These are phyloP conservation scores for Baeospora myosura DNA, from an alignment of 1,284 basidiomycete species.

Conservation along the genomic window DNA sequence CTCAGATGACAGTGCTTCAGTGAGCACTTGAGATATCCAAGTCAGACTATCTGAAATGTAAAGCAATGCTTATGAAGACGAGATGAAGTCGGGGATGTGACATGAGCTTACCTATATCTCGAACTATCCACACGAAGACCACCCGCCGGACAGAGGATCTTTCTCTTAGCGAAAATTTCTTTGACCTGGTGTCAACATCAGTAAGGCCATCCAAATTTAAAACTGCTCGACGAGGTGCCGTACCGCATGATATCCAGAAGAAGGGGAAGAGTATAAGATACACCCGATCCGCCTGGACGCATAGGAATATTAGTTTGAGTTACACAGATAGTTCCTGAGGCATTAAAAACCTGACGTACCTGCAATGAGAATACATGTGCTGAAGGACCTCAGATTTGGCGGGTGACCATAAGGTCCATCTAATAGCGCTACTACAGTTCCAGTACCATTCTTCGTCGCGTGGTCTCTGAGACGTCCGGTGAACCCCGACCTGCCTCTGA, in stretches of 20 bases:
- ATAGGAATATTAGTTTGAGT: not conserved
- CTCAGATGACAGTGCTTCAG: slow-evolving; percentile 24
- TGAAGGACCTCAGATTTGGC: slow-evolving; percentile 34
- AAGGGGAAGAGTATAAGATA: slow-evolving; percentile 43
- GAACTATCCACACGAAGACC: slow-evolving; percentile 39
- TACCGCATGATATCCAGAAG: slow-evolving; percentile 37
- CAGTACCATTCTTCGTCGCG: slow-evolving; percentile 22
- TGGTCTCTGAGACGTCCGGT: slow-evolving; percentile 34
- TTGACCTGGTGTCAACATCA: not conserved
- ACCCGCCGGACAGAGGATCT: slow-evolving; percentile 21
- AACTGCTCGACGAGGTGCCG: slow-evolving; percentile 4
- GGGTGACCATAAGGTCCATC: slow-evolving; percentile 51
- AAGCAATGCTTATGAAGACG: not conserved
- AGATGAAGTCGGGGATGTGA: not conserved
- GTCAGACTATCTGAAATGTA: slow-evolving; percentile 31
- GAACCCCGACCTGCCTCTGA: slow-evolving; percentile 40
- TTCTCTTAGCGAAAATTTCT: slow-evolving; percentile 20
- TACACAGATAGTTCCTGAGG: not conserved
- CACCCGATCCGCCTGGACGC: slow-evolving; percentile 38
- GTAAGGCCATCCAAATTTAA: not conserved
- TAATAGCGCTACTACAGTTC: slow-evolving; percentile 33
- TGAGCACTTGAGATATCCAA: slow-evolving; percentile 33
- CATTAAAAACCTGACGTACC: slow-evolving; percentile 30
- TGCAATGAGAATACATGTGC: slow-evolving; percentile 40
- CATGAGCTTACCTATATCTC: slow-evolving; percentile 29